Conservation (phyloP, 2,329 filamentous ascomycete species). For the Fusarium protoensiforme region DNA sequence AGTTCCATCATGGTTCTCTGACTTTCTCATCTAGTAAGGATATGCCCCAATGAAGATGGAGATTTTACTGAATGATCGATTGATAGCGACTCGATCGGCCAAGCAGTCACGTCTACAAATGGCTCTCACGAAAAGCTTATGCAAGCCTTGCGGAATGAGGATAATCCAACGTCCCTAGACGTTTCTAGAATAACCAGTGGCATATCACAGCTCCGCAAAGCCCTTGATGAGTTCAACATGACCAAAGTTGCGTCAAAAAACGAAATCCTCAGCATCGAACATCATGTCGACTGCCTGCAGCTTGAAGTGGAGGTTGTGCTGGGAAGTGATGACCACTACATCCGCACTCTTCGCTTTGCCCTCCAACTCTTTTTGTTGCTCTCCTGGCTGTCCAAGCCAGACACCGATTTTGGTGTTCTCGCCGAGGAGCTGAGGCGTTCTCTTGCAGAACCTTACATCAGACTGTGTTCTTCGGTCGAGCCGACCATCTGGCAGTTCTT, state of each 20-base stretch:
- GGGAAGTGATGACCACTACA: constrained; percentile 12
- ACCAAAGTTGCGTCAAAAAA: background rate
- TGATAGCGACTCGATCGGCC: constrained; percentile 20
- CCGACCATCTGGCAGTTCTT: constrained; percentile 36
- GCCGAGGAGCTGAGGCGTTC: constrained; percentile 13
- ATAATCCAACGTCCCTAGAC: background rate
- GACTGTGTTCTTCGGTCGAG: constrained; percentile 29
- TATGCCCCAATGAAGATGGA: background rate
- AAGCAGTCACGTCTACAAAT: constrained; percentile 2
- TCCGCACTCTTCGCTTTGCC: constrained; percentile 17
- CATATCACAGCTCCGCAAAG: background rate
- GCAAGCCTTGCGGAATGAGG: constrained; percentile 13
- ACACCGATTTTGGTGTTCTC: background rate
- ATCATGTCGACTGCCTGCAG: constrained; percentile 9
- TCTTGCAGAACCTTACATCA: constrained; percentile 12
- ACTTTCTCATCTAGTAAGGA: constrained; percentile 19
- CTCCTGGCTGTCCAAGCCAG: constrained; percentile 1
- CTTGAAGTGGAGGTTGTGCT: constrained; percentile 10
- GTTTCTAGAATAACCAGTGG: constrained; percentile 2
- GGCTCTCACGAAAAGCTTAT: constrained; percentile 23
- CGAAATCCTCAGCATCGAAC: background rate
- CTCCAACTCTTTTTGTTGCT: constrained; percentile 21
- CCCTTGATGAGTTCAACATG: background rate
- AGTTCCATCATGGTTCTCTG: constrained; percentile 23
- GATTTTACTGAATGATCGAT: rapidly evolving